phyloP scores from a whole-genome alignment of 768 basidiomycete species.

The Pleurotus tuoliensis region DNA sequence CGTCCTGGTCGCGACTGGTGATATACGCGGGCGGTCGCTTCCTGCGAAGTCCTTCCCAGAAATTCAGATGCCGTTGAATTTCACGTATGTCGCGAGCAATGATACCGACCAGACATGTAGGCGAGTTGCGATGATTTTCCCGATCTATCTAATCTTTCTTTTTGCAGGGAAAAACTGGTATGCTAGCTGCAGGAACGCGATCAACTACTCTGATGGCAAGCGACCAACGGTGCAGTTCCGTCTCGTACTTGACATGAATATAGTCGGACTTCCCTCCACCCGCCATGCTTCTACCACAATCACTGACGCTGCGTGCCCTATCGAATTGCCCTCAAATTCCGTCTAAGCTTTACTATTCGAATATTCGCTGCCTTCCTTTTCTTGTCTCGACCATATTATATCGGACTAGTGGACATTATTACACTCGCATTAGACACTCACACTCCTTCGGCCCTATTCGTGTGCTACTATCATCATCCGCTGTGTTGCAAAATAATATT shows the following conservation, averaged over 20 bases:
- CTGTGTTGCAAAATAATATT: too few relatives aligned
- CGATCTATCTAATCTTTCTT: constrained; percentile 1
- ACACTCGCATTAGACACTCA: background rate
- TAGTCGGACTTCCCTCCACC: constrained; percentile 60
- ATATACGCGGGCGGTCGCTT: constrained; percentile 52
- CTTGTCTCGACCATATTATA: background rate
- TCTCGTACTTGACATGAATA: constrained; percentile 61
- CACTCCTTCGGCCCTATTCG: background rate
- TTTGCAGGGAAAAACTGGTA: constrained; percentile 69
- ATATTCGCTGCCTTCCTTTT: background rate
- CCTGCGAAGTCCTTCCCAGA: constrained; percentile 65
- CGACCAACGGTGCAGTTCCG: constrained; percentile 65
- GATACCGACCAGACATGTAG: constrained; percentile 80
- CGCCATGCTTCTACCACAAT: constrained; percentile 53
- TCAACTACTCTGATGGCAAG: constrained; percentile 40
- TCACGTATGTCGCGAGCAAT: constrained; percentile 79
- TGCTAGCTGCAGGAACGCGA: constrained; percentile 66
- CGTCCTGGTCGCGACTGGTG: constrained; percentile 64
- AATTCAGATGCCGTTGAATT: constrained; percentile 74
- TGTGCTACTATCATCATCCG: background rate
- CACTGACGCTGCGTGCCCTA: constrained; percentile 62
- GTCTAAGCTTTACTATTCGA: constrained; percentile 29
- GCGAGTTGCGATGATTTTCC: background rate
- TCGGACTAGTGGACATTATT: background rate
- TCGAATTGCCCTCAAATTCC: constrained; percentile 54